Percentiles rank a stretch among this genome's conserved stretches.
phyloP scores from a whole-genome alignment of 1,139 yeast genomes.

The Blastobotrys raffinosifermentans region DNA sequence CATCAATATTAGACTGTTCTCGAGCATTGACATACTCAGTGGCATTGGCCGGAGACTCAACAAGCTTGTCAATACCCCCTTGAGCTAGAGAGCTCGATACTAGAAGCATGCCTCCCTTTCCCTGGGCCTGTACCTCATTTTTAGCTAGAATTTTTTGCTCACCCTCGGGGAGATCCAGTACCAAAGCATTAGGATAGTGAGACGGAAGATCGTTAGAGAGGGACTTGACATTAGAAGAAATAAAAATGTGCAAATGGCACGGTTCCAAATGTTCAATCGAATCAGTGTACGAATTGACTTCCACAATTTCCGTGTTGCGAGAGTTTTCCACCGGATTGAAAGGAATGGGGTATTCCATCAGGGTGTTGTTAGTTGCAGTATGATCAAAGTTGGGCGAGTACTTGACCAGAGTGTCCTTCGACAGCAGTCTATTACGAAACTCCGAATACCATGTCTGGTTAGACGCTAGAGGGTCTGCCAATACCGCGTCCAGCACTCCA shows the following conservation, averaged over 20 bases:
- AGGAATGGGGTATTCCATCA: constrained; percentile 34
- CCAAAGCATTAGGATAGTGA: constrained; percentile 21
- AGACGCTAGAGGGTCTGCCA: constrained; percentile 34
- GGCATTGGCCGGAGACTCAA: constrained; percentile 28
- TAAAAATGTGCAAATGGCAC: constrained; percentile 30
- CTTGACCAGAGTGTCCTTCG: constrained; percentile 31
- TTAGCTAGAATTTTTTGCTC: constrained; percentile 6
- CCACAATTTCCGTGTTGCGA: constrained; percentile 26
- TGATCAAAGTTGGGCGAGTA: constrained; percentile 29
- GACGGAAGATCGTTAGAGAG: constrained; percentile 15
- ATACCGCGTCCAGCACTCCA: constrained; percentile 28
- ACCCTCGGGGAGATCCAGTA: constrained; percentile 19
- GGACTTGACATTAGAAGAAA: constrained; percentile 20
- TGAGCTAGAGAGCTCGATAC: constrained; percentile 23
- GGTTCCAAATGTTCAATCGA: constrained; percentile 27
- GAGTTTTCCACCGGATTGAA: constrained; percentile 16
- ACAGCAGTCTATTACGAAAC: constrained; percentile 26
- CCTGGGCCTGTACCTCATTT: constrained; percentile 4
- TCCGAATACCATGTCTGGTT: constrained; percentile 31
- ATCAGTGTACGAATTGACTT: constrained; percentile 28
- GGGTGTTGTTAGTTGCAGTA: constrained; percentile 32
- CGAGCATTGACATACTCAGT: constrained; percentile 22
- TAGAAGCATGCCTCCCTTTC: constrained; percentile 10
- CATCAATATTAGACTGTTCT: constrained; percentile 23
- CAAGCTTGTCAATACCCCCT: constrained; percentile 25